Base-by-base conservation (phyloP, 2,329 filamentous ascomycete genomes). In the Alternaria arbusti region DNA sequence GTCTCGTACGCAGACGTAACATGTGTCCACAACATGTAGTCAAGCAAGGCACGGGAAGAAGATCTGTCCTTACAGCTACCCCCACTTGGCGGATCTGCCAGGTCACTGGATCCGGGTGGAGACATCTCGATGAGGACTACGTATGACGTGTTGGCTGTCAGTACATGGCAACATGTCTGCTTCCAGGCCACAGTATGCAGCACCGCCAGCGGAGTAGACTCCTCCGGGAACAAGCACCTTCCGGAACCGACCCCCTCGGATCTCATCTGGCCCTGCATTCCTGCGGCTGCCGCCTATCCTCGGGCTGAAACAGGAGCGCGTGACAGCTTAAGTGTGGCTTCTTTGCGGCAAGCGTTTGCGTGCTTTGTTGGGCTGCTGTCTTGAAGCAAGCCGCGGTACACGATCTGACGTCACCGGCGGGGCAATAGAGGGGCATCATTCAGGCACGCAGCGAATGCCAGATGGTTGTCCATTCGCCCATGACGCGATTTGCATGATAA, bases 401-500 rank as follows among this genome's bases (percentile, higher is more conserved):
- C 46, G 20, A 20, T 15, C 17, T 63, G 60, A 56, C 59, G 55
- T 63, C 59, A 57, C 25, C 15, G 51, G 63, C 51, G 63, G 54
- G 59, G 59, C 60, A 54, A 17, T 40, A 23, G 57, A 58, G 57
- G 64, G 63, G 59, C 59, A 45, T 25, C 25, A 46, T 57, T 45
- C 61, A 54, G 61, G 60, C 57, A 63, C 60, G 28, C 64, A 43
- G 50, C 58, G 59, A 66, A 57, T 57, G 43, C 59, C 23, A 54
- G 46, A 54, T 51, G 43, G 51, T 50, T 43, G 28, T 22, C 44
- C 12, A 49, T 45, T 54, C 36, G 28, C 55, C 51, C 54, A 64
- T 63, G 63, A 59, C 58, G 47, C 63, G 63, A 67, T 65, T 57
- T 20, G 51, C 59, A 64, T 66, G 62, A n/a, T 46, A 60, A 60